Conservation (phyloP, 768 basidiomycete species). For the Nidularia sp. region DNA sequence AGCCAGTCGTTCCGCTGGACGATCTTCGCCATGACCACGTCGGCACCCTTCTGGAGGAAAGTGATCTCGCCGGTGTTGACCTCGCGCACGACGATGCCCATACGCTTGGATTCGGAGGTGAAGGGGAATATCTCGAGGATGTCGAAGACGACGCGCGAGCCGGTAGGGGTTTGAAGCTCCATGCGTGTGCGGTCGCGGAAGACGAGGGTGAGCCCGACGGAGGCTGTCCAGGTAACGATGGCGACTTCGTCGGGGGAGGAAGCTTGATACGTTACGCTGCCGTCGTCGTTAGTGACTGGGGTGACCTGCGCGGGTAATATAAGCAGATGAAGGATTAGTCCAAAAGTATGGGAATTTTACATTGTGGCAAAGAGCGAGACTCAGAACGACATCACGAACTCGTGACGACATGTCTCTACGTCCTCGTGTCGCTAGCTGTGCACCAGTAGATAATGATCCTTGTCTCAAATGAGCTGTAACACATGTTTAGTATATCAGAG, state of each 20-base stretch:
- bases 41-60: constrained; percentile 96
- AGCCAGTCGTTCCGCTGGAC: constrained; percentile 98
- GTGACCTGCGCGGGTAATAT: constrained; percentile 65
- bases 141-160: constrained; percentile 65
- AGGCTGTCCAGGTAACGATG: constrained; percentile 96
- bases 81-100: constrained; percentile 96
- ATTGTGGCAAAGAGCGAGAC: constrained; percentile 94
- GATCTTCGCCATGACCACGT: constrained; percentile 95
- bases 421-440: constrained; percentile 80
- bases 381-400: constrained; percentile 87
- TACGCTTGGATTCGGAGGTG: constrained; percentile 97
- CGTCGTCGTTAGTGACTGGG: constrained; percentile 92
- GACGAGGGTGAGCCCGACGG: constrained; percentile 85
- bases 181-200: constrained; percentile 91
- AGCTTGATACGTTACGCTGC: constrained; percentile 93
- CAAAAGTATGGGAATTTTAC: constrained; percentile 36
- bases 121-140: constrained; percentile 96
- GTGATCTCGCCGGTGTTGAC: constrained; percentile 68
- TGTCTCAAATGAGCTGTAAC: constrained; percentile 37
- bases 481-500: background rate
- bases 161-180: constrained; percentile 70
- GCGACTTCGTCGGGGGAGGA: constrained; percentile 99
- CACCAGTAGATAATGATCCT: constrained; percentile 67
- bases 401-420: constrained; percentile 93
- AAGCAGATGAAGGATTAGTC: background rate